Conservation (phyloP, 192 early-diverging fungal species). For the Podila verticillata region DNA sequence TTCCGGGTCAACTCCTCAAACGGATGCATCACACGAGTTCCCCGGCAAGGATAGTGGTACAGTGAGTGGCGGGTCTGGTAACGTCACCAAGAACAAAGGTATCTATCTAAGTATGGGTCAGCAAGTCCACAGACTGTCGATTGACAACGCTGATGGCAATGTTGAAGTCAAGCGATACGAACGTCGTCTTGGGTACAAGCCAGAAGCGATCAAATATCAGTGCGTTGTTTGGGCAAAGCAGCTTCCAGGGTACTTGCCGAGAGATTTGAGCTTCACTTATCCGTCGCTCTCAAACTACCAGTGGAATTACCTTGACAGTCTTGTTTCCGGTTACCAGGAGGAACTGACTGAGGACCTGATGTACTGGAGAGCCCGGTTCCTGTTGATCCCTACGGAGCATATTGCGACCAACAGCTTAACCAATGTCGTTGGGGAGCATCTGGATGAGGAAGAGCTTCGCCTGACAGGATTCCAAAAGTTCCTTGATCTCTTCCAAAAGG, state of each 20-base stretch:
- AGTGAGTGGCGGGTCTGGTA: background rate
- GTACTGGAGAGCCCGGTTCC: slow-evolving; percentile 92
- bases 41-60: slow-evolving; percentile 23
- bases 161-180: slow-evolving; percentile 91
- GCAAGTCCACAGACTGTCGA: slow-evolving; percentile 86
- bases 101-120: slow-evolving; percentile 91
- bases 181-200: slow-evolving; percentile 69
- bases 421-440: slow-evolving; percentile 63
- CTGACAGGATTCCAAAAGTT: slow-evolving; percentile 88
- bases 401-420: slow-evolving; percentile 61
- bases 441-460: slow-evolving; percentile 91
- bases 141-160: slow-evolving; percentile 68
- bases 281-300: slow-evolving; percentile 79
- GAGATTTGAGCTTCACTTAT: slow-evolving; percentile 76
- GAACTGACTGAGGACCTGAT: slow-evolving; percentile 79
- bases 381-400: slow-evolving; percentile 85
- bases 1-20: slow-evolving; percentile 4
- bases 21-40: slow-evolving; percentile 22
- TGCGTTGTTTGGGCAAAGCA: slow-evolving; percentile 90
- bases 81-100: slow-evolving; percentile 29
- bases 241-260: slow-evolving; percentile 64
- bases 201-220: slow-evolving; percentile 69
- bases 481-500: slow-evolving; percentile 81
- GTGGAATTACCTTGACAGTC: slow-evolving; percentile 95
- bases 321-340: slow-evolving; percentile 89